Evolutionary conservation across 2,329 filamentous ascomycete species (phyloP), one percentile per base, ranked within the genome.

Genomic region (Cladorrhinum sp.): DNA sequence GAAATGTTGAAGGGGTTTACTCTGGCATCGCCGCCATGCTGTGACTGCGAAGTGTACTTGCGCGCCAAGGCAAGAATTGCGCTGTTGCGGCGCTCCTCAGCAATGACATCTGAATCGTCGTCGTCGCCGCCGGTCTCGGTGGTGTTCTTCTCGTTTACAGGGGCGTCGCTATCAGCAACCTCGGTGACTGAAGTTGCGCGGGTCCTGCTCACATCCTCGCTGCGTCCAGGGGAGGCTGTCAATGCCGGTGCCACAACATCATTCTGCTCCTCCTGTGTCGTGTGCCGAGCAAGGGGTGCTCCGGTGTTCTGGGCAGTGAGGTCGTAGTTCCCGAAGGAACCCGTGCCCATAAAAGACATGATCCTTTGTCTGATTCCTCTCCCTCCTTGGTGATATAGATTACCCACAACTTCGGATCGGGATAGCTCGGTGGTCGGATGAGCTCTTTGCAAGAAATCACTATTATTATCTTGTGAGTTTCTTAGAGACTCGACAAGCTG

Each of bases 11-110:
- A 87, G 12, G 83, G 80, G 69, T 85, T 85, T 9, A 64, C 68
- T 22, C 74, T 73, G 7, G 69, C 62, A 5, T 59, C 58, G 25
- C 65, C 67, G 10, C 65, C 66, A 12, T 74, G 67, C 1, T 80
- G 84, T 22, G 38, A 38, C 60, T 79, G 76, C 32, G 74, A 75
- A 2, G 84, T 85, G 67, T 82, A 84, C 62, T 78, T 77, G 55
- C 82, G 79, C 1, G 84, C 84, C 3, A 86, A 75, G n/a, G 77
- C 75, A 66, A 84, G 81, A 20, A 86, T 82, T 24, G 81, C 72
- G 8, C 79, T 82, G 58, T 77, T 73, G 63, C 83, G 79, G 54
- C 81, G 79, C 56, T 76, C 75, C 73, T 81, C 74, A 70, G 83
- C 81, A 12, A 73, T 72, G 51, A 71, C 74, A 8, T 78, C 74